Percentiles rank a stretch among this genome's conserved stretches.
phyloP scores from a whole-genome alignment of 139 green algal species.

The Auxenochlorella protothecoides region DNA sequence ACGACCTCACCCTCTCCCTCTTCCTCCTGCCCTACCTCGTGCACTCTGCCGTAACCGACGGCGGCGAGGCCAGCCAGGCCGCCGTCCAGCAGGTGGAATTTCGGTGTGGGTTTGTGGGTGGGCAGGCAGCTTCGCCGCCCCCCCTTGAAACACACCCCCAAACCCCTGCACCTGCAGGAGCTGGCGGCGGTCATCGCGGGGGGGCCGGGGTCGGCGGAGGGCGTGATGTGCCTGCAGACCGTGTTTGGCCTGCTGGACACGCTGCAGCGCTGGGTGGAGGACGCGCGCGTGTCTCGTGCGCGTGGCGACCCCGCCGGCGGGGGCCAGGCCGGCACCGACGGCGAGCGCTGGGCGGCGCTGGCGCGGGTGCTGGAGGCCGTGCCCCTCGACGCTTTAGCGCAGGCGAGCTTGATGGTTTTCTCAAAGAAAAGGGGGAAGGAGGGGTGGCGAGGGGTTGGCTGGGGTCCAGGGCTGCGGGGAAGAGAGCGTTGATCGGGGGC shows the following conservation, averaged over 20 bases:
- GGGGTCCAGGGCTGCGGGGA: too few relatives aligned
- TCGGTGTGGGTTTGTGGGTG: neutral
- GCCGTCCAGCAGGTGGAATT: slow-evolving; percentile 5
- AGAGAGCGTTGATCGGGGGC: too few relatives aligned
- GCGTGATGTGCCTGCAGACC: slow-evolving; percentile 53
- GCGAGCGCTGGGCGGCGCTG: slow-evolving; percentile 25
- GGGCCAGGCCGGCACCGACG: slow-evolving; percentile 4
- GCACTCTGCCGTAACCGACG: slow-evolving; percentile 42
- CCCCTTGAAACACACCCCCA: too few relatives aligned
- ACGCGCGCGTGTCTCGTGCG: neutral
- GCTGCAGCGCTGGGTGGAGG: slow-evolving; percentile 55
- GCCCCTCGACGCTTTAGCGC: slow-evolving; percentile 44
- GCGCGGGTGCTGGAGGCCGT: slow-evolving; percentile 48
- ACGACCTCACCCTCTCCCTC: slow-evolving; percentile 67
- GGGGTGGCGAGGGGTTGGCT: too few relatives aligned
- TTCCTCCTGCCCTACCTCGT: slow-evolving; percentile 79
- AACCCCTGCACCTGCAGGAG: slow-evolving; percentile 13
- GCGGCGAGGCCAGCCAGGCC: slow-evolving; percentile 11
- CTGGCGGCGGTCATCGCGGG: slow-evolving; percentile 37
- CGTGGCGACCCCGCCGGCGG: too few relatives aligned
- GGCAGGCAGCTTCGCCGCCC: too few relatives aligned
- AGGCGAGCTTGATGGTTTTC: slow-evolving; percentile 25
- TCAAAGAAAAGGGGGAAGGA: too few relatives aligned
- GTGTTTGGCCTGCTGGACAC: slow-evolving; percentile 80
- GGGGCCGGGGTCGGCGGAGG: slow-evolving; percentile 21